These are phyloP conservation scores for Buxus sempervirens DNA, from an alignment of 164 flowering plant species.

Conservation along the genomic window DNA sequence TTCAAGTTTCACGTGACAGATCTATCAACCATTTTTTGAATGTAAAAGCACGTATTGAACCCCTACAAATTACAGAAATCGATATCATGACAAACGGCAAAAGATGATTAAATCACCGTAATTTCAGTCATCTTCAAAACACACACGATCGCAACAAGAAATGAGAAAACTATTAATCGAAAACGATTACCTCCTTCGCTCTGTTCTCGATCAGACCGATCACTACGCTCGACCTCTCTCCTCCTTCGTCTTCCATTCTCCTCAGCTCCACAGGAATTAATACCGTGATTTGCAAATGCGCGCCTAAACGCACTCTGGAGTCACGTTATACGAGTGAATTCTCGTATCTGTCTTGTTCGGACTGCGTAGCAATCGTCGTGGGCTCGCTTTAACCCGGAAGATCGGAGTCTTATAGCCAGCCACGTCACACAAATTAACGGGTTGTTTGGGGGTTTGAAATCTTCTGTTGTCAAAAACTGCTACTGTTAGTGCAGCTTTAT, in stretches of 20 bases:
- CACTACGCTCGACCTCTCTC: conserved; percentile 77
- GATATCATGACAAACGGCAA: not conserved
- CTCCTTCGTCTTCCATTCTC: conserved; percentile 73
- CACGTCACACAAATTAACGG: too few relatives aligned
- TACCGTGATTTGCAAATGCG: not conserved
- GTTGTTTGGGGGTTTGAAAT: too few relatives aligned
- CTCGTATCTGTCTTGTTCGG: not conserved
- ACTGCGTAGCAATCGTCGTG: not conserved
- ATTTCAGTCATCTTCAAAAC: not conserved
- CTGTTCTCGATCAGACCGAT: conserved; percentile 85
- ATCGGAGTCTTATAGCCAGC: too few relatives aligned
- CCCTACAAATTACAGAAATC: not conserved
- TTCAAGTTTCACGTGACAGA: not conserved
- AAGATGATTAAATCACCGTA: not conserved
- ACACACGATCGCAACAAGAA: not conserved
- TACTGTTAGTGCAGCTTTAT: too few relatives aligned
- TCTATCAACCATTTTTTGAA: not conserved
- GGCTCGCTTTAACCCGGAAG: not conserved
- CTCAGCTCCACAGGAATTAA: not conserved
- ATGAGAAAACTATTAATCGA: conserved; percentile 4
- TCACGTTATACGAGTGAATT: not conserved
- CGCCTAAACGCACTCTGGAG: not conserved
- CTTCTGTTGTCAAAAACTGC: too few relatives aligned
- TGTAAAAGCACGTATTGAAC: not conserved
- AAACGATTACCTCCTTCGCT: conserved; percentile 73